These are phyloP conservation scores for Opeltia flavorubescens DNA, from an alignment of 495 filamentous ascomycete genomes.

Conservation along the genomic window DNA sequence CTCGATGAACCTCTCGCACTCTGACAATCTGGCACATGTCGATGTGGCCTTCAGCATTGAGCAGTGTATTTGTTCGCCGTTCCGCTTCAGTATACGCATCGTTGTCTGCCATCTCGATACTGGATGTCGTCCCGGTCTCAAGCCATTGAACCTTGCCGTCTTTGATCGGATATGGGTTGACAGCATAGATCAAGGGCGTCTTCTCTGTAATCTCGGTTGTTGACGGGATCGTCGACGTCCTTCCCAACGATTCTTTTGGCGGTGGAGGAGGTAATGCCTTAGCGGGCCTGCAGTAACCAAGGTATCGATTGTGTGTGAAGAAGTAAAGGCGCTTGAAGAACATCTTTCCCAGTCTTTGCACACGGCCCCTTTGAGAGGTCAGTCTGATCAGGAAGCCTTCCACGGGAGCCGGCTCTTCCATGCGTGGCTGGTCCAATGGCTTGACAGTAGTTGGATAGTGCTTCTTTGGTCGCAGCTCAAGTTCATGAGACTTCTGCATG, in stretches of 20 bases:
- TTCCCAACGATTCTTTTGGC: constrained; percentile 33
- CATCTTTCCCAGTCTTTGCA: constrained; percentile 47
- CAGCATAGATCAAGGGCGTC: constrained; percentile 46
- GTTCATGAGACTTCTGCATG: constrained; percentile 60
- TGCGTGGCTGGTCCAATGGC: constrained; percentile 21
- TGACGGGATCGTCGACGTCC: constrained; percentile 35
- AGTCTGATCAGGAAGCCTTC: constrained; percentile 62
- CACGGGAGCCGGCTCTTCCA: constrained; percentile 47
- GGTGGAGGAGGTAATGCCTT: constrained; percentile 51
- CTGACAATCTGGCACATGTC: constrained; percentile 44
- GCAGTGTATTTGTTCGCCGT: constrained; percentile 44
- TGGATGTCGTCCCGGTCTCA: constrained; percentile 26
- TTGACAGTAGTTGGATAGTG: constrained; percentile 50
- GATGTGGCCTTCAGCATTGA: constrained; percentile 51
- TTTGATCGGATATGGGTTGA: constrained; percentile 47
- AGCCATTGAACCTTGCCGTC: constrained; percentile 48
- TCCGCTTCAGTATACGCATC: constrained; percentile 48
- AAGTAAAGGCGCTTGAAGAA: constrained; percentile 63
- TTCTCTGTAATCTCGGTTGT: constrained; percentile 41
- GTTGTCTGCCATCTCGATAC: constrained; percentile 36
- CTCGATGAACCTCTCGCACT: constrained; percentile 39
- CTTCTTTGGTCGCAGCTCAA: constrained; percentile 55
- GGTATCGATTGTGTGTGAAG: constrained; percentile 50
- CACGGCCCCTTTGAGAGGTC: constrained; percentile 48
- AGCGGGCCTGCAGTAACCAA: constrained; percentile 54